Conservation (phyloP, 345 rosid genomes). For the Litchi chinensis region DNA sequence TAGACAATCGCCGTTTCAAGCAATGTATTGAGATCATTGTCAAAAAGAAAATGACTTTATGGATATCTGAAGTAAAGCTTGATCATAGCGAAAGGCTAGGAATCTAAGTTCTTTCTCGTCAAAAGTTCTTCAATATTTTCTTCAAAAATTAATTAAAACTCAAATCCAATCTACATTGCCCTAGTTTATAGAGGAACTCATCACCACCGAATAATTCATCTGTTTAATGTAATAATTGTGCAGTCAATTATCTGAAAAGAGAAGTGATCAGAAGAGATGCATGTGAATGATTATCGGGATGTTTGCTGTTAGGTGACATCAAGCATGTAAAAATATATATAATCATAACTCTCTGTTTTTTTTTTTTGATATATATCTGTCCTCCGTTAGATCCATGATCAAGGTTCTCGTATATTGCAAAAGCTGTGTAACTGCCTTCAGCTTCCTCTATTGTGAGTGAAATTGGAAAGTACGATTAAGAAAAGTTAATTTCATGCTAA, state of each 20-base stretch:
- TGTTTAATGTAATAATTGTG: neutral
- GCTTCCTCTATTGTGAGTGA: neutral
- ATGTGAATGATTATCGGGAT: constrained; percentile 18
- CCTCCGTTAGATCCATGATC: constrained; percentile 11
- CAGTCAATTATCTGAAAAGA: constrained; percentile 8
- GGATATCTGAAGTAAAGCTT: neutral
- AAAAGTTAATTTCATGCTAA: neutral
- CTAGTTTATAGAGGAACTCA: neutral
- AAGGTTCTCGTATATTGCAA: neutral
- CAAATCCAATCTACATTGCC: neutral
- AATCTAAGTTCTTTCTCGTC: neutral
- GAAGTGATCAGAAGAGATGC: constrained; percentile 8
- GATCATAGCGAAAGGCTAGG: neutral
- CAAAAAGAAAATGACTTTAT: neutral
- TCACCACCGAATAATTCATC: neutral
- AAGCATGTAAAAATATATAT: constrained; percentile 18
- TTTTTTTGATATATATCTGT: neutral
- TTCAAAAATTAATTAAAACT: neutral
- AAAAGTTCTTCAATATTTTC: neutral
- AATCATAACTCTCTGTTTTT: constrained; percentile 21
- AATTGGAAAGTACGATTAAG: neutral
- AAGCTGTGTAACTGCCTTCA: neutral
- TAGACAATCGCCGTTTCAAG: neutral
- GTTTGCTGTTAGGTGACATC: constrained; percentile 33
- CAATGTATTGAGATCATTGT: neutral